These are phyloP conservation scores for Terfezia boudieri DNA, from an alignment of 495 filamentous ascomycete species.

Conservation along the genomic window DNA sequence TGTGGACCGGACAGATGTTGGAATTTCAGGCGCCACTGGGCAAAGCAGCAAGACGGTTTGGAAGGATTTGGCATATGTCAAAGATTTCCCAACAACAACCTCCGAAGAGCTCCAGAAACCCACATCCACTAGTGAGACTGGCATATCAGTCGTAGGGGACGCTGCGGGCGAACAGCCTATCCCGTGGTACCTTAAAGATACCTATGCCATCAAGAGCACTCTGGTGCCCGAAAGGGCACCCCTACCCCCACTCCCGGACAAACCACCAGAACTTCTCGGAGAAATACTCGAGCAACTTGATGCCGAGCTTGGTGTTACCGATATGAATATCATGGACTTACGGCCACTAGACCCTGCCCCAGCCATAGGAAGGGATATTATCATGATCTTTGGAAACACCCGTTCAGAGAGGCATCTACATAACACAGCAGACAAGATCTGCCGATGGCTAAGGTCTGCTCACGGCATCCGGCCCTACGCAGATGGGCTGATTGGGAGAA, in stretches of 20 bases:
- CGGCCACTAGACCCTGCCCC: conserved; percentile 65
- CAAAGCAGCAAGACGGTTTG: background rate
- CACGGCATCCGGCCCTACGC: conserved; percentile 52
- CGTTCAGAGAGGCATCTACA: conserved; percentile 85
- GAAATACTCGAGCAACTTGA: conserved; percentile 56
- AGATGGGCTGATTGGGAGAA: conserved; percentile 71
- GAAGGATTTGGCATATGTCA: background rate
- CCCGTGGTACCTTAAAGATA: conserved; percentile 79
- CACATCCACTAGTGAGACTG: no score
- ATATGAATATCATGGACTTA: conserved; percentile 55
- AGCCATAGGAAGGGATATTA: conserved; percentile 60
- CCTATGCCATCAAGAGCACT: conserved; percentile 23
- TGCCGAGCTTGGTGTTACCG: conserved; percentile 61
- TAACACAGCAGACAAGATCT: conserved; percentile 70
- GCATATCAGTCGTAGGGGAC: no score
- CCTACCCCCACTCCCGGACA: conserved; percentile 52
- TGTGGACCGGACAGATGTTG: no score
- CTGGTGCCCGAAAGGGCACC: conserved; percentile 36
- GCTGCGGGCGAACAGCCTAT: conserved; percentile 2
- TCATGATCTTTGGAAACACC: conserved; percentile 88
- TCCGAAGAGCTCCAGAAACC: no score
- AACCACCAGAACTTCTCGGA: conserved; percentile 48
- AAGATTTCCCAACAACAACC: no score
- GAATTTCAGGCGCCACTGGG: no score
- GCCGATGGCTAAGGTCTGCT: conserved; percentile 57